A percentile compares a stretch with the other conserved stretches of the same genome.
Conservation (phyloP, 2,329 filamentous ascomycete genomes). For the Lachnellula arida region DNA sequence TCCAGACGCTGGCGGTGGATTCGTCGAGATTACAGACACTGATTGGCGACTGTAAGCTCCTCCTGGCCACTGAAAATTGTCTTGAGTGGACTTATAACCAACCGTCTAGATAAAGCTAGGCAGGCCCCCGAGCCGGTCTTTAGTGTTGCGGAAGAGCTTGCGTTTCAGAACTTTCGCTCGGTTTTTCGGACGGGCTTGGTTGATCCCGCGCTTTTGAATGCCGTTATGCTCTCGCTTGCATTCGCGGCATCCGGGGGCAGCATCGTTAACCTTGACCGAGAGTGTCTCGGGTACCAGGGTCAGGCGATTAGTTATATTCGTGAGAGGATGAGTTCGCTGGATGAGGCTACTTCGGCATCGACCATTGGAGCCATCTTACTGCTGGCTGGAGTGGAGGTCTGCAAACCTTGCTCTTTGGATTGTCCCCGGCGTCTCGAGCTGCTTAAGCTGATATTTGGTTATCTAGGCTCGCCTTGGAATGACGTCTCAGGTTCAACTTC, state of each 20-base stretch:
- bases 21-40: conserved; percentile 22
- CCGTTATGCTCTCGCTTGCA: conserved; percentile 37
- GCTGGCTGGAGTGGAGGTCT: conserved; percentile 39
- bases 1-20: conserved; percentile 21
- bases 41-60: conserved; percentile 19
- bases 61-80: neutral
- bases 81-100: conserved; percentile 5
- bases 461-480: conserved; percentile 36
- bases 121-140: conserved; percentile 35
- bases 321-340: conserved; percentile 29
- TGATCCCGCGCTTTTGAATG: conserved; percentile 37
- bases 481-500: conserved; percentile 37
- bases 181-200: conserved; percentile 33
- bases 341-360: conserved; percentile 31
- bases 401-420: conserved; percentile 8
- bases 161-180: conserved; percentile 35
- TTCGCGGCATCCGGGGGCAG: conserved; percentile 28
- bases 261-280: conserved; percentile 20
- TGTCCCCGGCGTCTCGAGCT: neutral
- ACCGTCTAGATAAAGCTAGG: conserved; percentile 22
- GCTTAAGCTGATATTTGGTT: conserved; percentile 6
- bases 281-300: conserved; percentile 36
- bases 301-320: conserved; percentile 33
- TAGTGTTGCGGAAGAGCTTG: conserved; percentile 34
- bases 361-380: conserved; percentile 41